phyloP scores from a whole-genome alignment of 495 filamentous ascomycete genomes.

The Pyronema omphalodes region DNA sequence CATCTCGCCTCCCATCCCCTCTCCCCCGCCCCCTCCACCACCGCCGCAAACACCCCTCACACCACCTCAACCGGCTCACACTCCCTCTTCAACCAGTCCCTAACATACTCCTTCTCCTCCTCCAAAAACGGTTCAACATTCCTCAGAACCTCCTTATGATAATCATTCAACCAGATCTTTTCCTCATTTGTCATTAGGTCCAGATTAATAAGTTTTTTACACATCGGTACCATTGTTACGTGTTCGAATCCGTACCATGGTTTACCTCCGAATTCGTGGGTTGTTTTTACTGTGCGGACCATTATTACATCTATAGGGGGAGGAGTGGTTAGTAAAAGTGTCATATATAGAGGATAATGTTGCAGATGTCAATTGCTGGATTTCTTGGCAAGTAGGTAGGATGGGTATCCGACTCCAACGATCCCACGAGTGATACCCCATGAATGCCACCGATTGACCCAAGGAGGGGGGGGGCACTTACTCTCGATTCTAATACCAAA shows the following conservation, averaged over 20 bases:
- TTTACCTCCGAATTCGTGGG: conserved; percentile 77
- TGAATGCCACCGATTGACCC: too few species aligned
- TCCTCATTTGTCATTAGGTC: conserved; percentile 55
- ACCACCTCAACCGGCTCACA: conserved; percentile 27
- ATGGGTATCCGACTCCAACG: too few species aligned
- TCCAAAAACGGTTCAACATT: conserved; percentile 74
- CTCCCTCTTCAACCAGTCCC: conserved; percentile 74
- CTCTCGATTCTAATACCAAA: conserved; percentile 99
- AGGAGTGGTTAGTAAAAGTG: conserved; percentile 11
- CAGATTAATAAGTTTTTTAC: conserved; percentile 69
- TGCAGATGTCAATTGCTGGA: too few species aligned
- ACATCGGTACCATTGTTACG: conserved; percentile 88
- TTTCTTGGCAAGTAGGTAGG: too few species aligned
- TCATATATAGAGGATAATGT: too few species aligned
- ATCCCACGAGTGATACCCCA: too few species aligned
- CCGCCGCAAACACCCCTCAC: too few species aligned
- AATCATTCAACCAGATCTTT: conserved; percentile 71
- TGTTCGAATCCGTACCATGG: conserved; percentile 84
- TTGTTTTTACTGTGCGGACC: conserved; percentile 69
- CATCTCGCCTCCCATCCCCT: too few species aligned
- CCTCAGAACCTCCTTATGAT: conserved; percentile 61
- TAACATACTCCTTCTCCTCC: conserved; percentile 41
- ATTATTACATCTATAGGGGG: conserved; percentile 47
- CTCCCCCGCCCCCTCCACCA: too few species aligned
- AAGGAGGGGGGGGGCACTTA: conserved; percentile 25